Percentiles rank a stretch among this genome's conserved stretches.
phyloP scores from a whole-genome alignment of 2,329 filamentous ascomycete species.

The Tolypocladium sp. region DNA sequence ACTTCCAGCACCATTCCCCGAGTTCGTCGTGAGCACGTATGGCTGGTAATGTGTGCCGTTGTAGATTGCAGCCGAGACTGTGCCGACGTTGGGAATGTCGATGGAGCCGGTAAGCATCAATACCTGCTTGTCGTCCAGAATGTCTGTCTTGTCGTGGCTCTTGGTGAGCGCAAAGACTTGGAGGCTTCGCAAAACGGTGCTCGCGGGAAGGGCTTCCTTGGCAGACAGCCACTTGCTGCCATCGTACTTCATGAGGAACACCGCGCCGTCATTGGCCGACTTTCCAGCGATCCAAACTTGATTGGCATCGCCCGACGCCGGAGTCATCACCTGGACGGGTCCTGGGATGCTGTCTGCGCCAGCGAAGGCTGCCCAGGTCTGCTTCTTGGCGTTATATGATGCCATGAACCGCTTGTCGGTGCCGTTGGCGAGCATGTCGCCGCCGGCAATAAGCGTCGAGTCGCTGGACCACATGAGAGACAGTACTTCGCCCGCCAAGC shows the following conservation, averaged over 20 bases:
- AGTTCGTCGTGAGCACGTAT: constrained; percentile 68
- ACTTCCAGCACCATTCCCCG: constrained; percentile 57
- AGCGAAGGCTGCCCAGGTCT: constrained; percentile 57
- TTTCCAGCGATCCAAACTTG: constrained; percentile 78
- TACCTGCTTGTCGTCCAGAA: constrained; percentile 58
- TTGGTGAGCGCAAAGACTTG: constrained; percentile 69
- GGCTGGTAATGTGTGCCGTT: constrained; percentile 73
- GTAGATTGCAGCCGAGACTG: constrained; percentile 77
- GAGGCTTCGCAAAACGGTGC: constrained; percentile 66
- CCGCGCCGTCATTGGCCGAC: constrained; percentile 49
- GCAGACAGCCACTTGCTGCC: constrained; percentile 61
- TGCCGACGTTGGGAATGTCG: constrained; percentile 65
- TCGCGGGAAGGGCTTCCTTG: constrained; percentile 50
- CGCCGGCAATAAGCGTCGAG: constrained; percentile 65
- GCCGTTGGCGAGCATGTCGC: constrained; percentile 61
- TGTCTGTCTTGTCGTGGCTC: constrained; percentile 53
- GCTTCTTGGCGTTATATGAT: constrained; percentile 59
- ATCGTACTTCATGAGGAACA: constrained; percentile 77
- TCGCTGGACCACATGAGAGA: constrained; percentile 68
- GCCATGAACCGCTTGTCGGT: constrained; percentile 57
- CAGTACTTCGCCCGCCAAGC: constrained; percentile 60
- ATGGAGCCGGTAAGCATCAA: constrained; percentile 83
- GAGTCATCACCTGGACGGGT: constrained; percentile 65
- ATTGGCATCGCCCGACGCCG: constrained; percentile 61
- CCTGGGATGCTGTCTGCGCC: constrained; percentile 63